These are phyloP conservation scores for Poa annua DNA, from an alignment of 176 grass and related monocot species.

Conservation along the genomic window DNA sequence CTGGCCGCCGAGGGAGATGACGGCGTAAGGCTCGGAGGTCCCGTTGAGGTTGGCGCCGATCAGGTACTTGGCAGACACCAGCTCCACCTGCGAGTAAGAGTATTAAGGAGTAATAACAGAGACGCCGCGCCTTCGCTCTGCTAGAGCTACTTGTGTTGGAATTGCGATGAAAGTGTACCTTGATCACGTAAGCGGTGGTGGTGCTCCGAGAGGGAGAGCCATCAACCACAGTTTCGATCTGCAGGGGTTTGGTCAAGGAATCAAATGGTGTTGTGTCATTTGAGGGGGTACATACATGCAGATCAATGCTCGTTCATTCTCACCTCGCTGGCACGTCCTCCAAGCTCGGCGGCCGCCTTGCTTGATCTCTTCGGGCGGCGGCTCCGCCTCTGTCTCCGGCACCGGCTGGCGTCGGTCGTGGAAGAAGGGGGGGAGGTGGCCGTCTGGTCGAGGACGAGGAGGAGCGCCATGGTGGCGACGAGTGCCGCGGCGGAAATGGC, in stretches of 20 bases:
- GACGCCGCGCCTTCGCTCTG: neutral
- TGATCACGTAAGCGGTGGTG: conserved; percentile 38
- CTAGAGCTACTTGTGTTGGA: neutral
- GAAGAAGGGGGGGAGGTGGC: neutral
- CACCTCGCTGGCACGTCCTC: conserved; percentile 37
- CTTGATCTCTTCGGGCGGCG: neutral
- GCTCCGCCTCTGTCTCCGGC: conserved; percentile 15
- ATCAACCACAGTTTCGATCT: neutral
- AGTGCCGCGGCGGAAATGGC: conserved; percentile 61
- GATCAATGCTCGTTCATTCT: neutral
- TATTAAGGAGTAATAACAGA: neutral
- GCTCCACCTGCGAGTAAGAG: conserved; percentile 61
- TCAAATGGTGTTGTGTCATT: neutral
- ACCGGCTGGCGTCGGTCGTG: neutral
- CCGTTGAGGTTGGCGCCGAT: conserved; percentile 86
- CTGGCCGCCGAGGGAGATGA: conserved; percentile 70
- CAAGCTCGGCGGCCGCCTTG: conserved; percentile 7
- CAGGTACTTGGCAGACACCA: conserved; percentile 90
- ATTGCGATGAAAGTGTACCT: conserved; percentile 38
- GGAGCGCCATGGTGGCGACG: conserved; percentile 43
- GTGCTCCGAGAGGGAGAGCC: neutral
- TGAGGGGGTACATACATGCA: neutral
- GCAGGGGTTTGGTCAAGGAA: neutral
- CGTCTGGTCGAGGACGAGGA: conserved; percentile 54
- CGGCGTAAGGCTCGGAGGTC: conserved; percentile 79